Percentiles rank a stretch among this genome's conserved stretches.
Conservation (phyloP, 176 grass and related monocot genomes). For the Alloteropsis semialata region DNA sequence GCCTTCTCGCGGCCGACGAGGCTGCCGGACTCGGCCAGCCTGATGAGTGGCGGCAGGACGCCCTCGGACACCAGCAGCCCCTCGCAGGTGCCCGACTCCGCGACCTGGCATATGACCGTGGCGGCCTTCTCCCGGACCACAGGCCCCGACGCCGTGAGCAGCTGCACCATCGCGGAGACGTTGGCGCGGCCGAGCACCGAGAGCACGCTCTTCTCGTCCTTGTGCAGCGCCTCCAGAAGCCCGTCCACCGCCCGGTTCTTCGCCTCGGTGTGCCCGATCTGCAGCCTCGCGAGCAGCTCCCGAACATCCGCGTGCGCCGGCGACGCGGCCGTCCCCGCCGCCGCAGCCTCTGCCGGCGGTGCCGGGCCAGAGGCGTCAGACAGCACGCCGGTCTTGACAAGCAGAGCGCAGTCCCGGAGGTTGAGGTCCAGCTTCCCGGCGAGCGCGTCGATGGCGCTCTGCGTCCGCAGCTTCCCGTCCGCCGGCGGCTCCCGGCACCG, state of each 20-base stretch:
- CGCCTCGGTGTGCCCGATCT: conserved; percentile 81
- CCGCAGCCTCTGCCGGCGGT: background rate
- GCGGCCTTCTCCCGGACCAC: conserved; percentile 79
- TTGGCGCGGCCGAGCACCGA: conserved; percentile 64
- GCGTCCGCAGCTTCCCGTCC: conserved; percentile 61
- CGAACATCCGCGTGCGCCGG: conserved; percentile 41
- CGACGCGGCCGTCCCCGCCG: background rate
- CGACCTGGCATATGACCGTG: conserved; percentile 51
- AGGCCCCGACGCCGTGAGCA: conserved; percentile 64
- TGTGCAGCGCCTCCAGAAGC: conserved; percentile 50
- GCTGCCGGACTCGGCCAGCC: conserved; percentile 79
- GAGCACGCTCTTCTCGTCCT: conserved; percentile 67
- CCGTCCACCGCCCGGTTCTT: conserved; percentile 69
- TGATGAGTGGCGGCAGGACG: conserved; percentile 67
- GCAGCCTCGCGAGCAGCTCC: conserved; percentile 83
- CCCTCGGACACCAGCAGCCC: conserved; percentile 70
- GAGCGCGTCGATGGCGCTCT: conserved; percentile 88
- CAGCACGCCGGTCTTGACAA: conserved; percentile 83
- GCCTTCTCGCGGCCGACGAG: conserved; percentile 82
- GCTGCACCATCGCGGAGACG: conserved; percentile 65
- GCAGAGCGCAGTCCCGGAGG: conserved; percentile 79
- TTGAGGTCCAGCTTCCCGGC: conserved; percentile 69
- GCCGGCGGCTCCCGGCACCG: conserved; percentile 25
- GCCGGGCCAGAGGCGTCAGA: conserved; percentile 40
- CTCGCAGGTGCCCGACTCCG: conserved; percentile 57